These are phyloP conservation scores for Hymenoscyphus occultus DNA, from an alignment of 2,329 filamentous ascomycete species.

Conservation along the genomic window DNA sequence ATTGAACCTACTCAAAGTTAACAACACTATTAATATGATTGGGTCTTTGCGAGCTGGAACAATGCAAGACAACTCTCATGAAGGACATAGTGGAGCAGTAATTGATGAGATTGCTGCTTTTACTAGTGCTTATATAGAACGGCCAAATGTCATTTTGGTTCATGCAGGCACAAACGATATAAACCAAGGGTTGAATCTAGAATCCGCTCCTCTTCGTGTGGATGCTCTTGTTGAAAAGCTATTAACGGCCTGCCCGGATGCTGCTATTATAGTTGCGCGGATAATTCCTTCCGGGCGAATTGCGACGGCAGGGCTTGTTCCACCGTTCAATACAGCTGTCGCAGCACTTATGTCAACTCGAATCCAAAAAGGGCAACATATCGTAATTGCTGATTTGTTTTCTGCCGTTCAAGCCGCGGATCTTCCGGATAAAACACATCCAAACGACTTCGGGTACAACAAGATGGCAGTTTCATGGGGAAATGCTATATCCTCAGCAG, in stretches of 20 bases:
- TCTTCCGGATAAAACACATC: constrained; percentile 15
- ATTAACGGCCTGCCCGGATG: constrained; percentile 32
- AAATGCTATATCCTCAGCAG: constrained; percentile 9
- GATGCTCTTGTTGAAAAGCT: constrained; percentile 35
- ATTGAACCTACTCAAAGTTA: constrained; percentile 23
- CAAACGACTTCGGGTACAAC: constrained; percentile 19
- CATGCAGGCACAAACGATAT: constrained; percentile 37
- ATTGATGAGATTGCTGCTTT: constrained; percentile 34
- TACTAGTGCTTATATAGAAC: neutral
- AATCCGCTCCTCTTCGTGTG: constrained; percentile 34
- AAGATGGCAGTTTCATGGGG: constrained; percentile 18
- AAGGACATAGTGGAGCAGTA: constrained; percentile 30
- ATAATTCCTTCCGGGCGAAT: constrained; percentile 28
- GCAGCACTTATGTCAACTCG: constrained; percentile 6
- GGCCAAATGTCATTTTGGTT: constrained; percentile 15
- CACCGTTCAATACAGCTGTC: constrained; percentile 13
- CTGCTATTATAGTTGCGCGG: constrained; percentile 38
- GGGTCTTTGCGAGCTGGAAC: constrained; percentile 33
- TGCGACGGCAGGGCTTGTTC: neutral
- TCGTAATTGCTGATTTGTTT: constrained; percentile 12
- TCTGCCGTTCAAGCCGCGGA: neutral
- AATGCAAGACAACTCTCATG: constrained; percentile 31
- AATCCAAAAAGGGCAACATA: neutral
- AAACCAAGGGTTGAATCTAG: constrained; percentile 24
- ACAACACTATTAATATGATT: constrained; percentile 29